Evolutionary conservation across 2,329 filamentous ascomycete genomes (phyloP).

Genomic region (Penicillium rolfsii): DNA sequence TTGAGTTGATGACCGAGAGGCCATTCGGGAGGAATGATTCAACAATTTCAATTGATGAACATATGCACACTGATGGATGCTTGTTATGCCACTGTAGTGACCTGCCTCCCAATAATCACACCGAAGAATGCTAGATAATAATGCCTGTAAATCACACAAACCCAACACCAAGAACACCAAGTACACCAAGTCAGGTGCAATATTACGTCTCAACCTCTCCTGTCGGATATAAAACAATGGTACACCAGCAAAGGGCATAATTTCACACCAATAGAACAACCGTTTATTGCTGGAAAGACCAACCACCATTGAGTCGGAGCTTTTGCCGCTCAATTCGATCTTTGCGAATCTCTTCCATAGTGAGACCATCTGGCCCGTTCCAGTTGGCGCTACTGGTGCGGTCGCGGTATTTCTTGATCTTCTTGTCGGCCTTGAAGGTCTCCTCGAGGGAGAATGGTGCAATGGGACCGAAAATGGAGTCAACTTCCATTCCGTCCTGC

Average conservation of each 20-base stretch:
- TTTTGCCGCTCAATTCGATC: slow-evolving; percentile 79
- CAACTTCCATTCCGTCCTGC: slow-evolving; percentile 74
- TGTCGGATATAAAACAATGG: slow-evolving; percentile 14
- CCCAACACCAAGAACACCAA: slow-evolving; percentile 18
- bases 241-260: slow-evolving; percentile 8
- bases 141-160: slow-evolving; percentile 19
- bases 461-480: slow-evolving; percentile 91
- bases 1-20: too few relatives aligned
- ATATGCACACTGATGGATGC: slow-evolving; percentile 23
- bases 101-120: background rate
- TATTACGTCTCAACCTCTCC: slow-evolving; percentile 12
- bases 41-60: slow-evolving; percentile 18
- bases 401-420: slow-evolving; percentile 84
- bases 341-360: slow-evolving; percentile 80
- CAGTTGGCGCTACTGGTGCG: slow-evolving; percentile 95
- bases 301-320: slow-evolving; percentile 80
- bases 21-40: background rate
- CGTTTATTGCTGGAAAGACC: slow-evolving; percentile 61
- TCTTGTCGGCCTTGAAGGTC: slow-evolving; percentile 88
- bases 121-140: slow-evolving; percentile 20
- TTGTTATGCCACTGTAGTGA: slow-evolving; percentile 16
- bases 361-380: slow-evolving; percentile 78
- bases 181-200: slow-evolving; percentile 9
- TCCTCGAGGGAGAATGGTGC: slow-evolving; percentile 92
- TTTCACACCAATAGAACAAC: background rate